Evolutionary conservation across 148 eudicot genomes (phyloP).

Genomic region (Rhododendron simsii): DNA sequence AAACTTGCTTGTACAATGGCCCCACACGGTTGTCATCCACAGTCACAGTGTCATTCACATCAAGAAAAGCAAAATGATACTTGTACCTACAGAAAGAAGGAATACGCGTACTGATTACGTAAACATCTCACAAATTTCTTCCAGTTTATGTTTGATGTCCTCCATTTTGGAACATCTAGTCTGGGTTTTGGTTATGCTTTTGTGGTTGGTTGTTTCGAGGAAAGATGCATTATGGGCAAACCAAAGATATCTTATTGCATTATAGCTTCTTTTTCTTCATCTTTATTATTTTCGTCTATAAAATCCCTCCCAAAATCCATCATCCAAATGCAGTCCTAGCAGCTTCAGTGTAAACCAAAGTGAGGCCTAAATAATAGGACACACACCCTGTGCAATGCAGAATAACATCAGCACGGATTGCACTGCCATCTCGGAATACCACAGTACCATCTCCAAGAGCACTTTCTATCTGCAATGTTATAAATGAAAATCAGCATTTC

Average conservation of each 20-base stretch:
- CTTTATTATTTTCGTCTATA: not conserved
- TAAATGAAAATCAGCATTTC: constrained; percentile 11
- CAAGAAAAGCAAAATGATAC: constrained; percentile 83
- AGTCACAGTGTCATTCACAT: constrained; percentile 40
- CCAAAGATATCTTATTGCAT: not conserved
- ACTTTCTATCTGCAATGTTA: constrained; percentile 55
- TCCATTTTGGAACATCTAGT: not conserved
- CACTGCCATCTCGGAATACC: constrained; percentile 54
- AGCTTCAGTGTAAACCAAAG: not conserved
- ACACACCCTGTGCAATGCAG: constrained; percentile 91
- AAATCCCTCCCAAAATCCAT: not conserved
- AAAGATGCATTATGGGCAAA: not conserved
- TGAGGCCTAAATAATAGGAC: not conserved
- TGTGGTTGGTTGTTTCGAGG: not conserved
- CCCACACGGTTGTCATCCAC: constrained; percentile 92
- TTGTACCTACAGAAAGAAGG: constrained; percentile 52
- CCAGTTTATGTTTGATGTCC: not conserved
- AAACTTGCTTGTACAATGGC: constrained; percentile 86
- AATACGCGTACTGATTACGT: not conserved
- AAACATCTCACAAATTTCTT: not conserved
- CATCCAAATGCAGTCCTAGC: not conserved
- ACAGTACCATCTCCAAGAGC: constrained; percentile 64
- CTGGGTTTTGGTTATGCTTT: not conserved
- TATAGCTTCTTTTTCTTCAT: not conserved
- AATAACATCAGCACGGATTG: constrained; percentile 61